A percentile compares a stretch with the other conserved stretches of the same genome.
These are phyloP conservation scores for Aspergillus carbonarius DNA, from an alignment of 2,329 filamentous ascomycete genomes.

Conservation along the genomic window DNA sequence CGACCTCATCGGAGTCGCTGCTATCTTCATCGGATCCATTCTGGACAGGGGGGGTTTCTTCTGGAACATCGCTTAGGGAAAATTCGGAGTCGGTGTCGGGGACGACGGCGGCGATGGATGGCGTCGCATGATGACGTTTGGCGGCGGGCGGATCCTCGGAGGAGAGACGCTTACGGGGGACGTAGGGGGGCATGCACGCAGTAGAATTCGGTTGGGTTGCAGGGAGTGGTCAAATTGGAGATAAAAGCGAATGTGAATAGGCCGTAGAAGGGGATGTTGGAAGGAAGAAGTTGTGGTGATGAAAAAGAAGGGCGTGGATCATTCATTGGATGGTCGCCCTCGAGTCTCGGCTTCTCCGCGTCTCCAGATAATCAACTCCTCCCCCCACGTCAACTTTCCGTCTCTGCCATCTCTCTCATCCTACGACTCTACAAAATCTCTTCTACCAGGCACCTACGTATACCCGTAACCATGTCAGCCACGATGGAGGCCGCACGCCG, in stretches of 20 bases:
- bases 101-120: slow-evolving; percentile 23
- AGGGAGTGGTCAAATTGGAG: slow-evolving; percentile 10
- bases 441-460: too few relatives aligned
- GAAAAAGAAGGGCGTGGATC: neutral
- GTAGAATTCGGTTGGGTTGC: slow-evolving; percentile 10
- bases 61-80: slow-evolving; percentile 38
- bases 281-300: slow-evolving; percentile 4
- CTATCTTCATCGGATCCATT: slow-evolving; percentile 40
- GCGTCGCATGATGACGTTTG: slow-evolving; percentile 35
- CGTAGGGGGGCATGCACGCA: slow-evolving; percentile 46
- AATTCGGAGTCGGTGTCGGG: slow-evolving; percentile 35
- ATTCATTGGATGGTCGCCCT: neutral
- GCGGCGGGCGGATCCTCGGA: slow-evolving; percentile 35
- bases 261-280: neutral
- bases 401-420: neutral
- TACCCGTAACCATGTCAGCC: neutral
- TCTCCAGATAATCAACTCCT: neutral
- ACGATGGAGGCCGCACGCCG: slow-evolving; percentile 58
- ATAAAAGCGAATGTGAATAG: slow-evolving; percentile 5
- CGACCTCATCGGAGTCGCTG: slow-evolving; percentile 58
- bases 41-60: slow-evolving; percentile 33
- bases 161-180: slow-evolving; percentile 45
- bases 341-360: neutral
- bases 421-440: neutral
- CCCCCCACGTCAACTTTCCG: neutral